Evolutionary conservation across 108 stramenopile species (phyloP).

Genomic region (Nitzschia sp.): DNA sequence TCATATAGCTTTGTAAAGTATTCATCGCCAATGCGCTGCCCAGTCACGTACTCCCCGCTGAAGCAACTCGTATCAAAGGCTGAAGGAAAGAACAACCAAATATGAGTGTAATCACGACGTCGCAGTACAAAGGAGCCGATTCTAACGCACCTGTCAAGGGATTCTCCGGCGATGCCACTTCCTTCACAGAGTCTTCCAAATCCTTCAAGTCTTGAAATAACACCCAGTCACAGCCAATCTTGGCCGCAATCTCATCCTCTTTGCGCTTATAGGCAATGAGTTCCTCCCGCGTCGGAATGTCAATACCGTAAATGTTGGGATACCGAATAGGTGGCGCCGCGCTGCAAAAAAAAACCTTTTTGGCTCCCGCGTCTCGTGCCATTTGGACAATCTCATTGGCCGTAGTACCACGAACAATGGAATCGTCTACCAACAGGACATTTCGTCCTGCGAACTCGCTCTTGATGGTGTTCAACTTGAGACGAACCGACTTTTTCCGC

Average conservation of each 20-base stretch:
- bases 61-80: slow-evolving; percentile 96
- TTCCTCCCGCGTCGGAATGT: slow-evolving; percentile 96
- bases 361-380: slow-evolving; percentile 98
- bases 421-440: slow-evolving; percentile 97
- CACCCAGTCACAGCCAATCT: slow-evolving; percentile 94
- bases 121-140: not conserved
- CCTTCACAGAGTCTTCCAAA: slow-evolving; percentile 71
- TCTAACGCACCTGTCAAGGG: slow-evolving; percentile 22
- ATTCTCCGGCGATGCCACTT: slow-evolving; percentile 20
- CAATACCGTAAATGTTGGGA: slow-evolving; percentile 98
- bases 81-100: slow-evolving; percentile 13
- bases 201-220: slow-evolving; percentile 77
- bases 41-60: slow-evolving; percentile 93
- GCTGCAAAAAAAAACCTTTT: slow-evolving; percentile 92
- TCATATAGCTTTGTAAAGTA: slow-evolving; percentile 82
- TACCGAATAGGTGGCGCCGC: slow-evolving; percentile 98
- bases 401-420: slow-evolving; percentile 97
- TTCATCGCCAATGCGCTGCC: slow-evolving; percentile 70
- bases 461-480: slow-evolving; percentile 98
- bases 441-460: slow-evolving; percentile 88
- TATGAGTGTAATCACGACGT: slow-evolving; percentile 4
- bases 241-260: slow-evolving; percentile 85
- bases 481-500: slow-evolving; percentile 95
- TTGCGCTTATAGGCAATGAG: slow-evolving; percentile 91
- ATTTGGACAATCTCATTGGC: slow-evolving; percentile 96